A percentile compares a stretch with the other conserved stretches of the same genome.
Evolutionary conservation across 768 basidiomycete species (phyloP).

Genomic region (Russula earlei): DNA sequence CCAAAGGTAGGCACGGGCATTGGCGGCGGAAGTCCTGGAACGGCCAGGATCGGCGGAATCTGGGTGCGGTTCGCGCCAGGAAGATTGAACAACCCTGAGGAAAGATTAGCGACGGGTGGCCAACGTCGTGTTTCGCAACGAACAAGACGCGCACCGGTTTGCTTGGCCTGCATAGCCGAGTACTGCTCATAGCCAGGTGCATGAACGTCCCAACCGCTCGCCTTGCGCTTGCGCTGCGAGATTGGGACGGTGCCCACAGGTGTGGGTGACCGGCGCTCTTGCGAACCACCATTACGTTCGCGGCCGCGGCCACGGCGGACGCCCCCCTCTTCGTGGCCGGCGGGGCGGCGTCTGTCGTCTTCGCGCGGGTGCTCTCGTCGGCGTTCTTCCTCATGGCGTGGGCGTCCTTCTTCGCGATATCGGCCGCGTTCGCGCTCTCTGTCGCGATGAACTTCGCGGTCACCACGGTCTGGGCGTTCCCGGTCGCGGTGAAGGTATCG

Average conservation of each 20-base stretch:
- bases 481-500: slow-evolving; percentile 22
- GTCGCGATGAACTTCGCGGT: slow-evolving; percentile 30
- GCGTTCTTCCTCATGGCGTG: slow-evolving; percentile 34
- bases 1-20: slow-evolving; percentile 79
- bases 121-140: not conserved
- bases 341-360: slow-evolving; percentile 29
- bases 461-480: slow-evolving; percentile 29
- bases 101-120: slow-evolving; percentile 4
- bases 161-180: slow-evolving; percentile 94
- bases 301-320: slow-evolving; percentile 42
- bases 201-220: slow-evolving; percentile 94
- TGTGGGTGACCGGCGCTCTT: slow-evolving; percentile 80
- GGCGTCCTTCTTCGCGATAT: slow-evolving; percentile 26
- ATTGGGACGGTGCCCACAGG: slow-evolving; percentile 76
- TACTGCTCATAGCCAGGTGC: slow-evolving; percentile 94
- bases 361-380: slow-evolving; percentile 27
- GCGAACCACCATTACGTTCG: slow-evolving; percentile 50
- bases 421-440: slow-evolving; percentile 41
- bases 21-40: slow-evolving; percentile 74
- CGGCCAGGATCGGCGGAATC: slow-evolving; percentile 71
- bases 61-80: slow-evolving; percentile 91
- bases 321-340: slow-evolving; percentile 28
- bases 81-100: slow-evolving; percentile 86
- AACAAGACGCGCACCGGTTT: slow-evolving; percentile 57
- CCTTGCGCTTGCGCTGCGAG: slow-evolving; percentile 78